These are phyloP conservation scores for Narthecium ossifragum DNA, from an alignment of 106 monocot genomes.

Conservation along the genomic window DNA sequence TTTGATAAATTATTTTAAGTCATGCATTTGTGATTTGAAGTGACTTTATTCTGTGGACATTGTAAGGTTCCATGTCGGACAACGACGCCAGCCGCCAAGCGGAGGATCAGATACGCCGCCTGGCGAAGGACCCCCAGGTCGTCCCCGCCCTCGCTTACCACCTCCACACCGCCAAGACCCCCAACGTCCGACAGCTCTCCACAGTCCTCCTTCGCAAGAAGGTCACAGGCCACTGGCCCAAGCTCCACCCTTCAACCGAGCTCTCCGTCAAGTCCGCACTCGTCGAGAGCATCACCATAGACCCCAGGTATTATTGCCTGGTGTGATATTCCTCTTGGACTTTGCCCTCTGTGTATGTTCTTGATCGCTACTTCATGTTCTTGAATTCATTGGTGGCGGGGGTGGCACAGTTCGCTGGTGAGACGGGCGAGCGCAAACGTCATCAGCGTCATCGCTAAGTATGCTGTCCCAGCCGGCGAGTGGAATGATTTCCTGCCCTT, in stretches of 20 bases:
- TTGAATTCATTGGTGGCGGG: no score
- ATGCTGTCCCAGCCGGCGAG: conserved; percentile 92
- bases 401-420: conserved; percentile 67
- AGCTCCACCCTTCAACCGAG: conserved; percentile 64
- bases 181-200: conserved; percentile 90
- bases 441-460: conserved; percentile 91
- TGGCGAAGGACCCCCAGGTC: conserved; percentile 83
- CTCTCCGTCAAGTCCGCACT: conserved; percentile 72
- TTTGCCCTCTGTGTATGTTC: neutral
- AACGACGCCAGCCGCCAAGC: conserved; percentile 94
- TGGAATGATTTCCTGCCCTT: conserved; percentile 96
- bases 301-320: conserved; percentile 47
- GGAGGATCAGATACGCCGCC: conserved; percentile 91
- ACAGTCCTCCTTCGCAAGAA: conserved; percentile 98
- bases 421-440: conserved; percentile 88
- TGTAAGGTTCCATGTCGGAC: conserved; percentile 98
- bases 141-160: conserved; percentile 94
- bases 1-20: no score
- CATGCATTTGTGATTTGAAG: no score
- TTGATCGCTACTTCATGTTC: neutral
- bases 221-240: conserved; percentile 95
- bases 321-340: neutral
- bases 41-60: no score
- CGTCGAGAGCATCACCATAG: conserved; percentile 85
- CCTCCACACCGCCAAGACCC: conserved; percentile 88